Base-by-base conservation (phyloP, 2,329 filamentous ascomycete species). In the Pleochaeta shiraiana region DNA sequence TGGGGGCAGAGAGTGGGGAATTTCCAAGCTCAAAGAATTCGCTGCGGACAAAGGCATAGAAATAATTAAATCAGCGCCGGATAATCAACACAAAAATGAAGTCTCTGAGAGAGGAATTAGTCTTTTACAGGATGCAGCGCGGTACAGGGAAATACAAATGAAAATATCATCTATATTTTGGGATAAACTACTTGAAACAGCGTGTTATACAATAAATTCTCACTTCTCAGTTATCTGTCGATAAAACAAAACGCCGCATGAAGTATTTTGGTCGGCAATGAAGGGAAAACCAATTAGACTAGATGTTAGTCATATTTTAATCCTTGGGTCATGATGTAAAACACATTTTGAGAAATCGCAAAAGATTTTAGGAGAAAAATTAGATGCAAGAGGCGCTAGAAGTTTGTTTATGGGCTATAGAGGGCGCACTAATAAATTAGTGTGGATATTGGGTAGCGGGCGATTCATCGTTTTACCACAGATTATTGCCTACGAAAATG, bases 91-190 rank as follows among this genome's bases (percentile, higher is more conserved):
- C n/a, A 6, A 55, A 19, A 55, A 55, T 55, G 28, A 19, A 11
- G 50, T 55, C 9, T 55, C 50, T 7, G 50, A 28, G n/a, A 28
- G 50, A n/a, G 50, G 50, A 55, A 30, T 55, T 11, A 26, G 14
- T 9, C 28, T 55, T 19, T 7, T 55, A 28, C 50, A 57, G 21
- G 53, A 57, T 57, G 53, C 24, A 57, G 53, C 60, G 19, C 37
- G 24, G n/a, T 63, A 12, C 14, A 47, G 21, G 37, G 28, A 2
- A 19, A 63, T 47, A 31, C 60, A 47, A 21, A 47, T 47, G 39
- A 63, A 47, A 21, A 21, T 63, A 19, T 28, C 60, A 19, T 63
- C 60, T 28, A 26, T 63, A 28, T 63, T 63, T 26, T 63, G 14
- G 60, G 31, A 63, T 24, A 30, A 26, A 7, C 37, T 61, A 34